Conservation (phyloP, 176 grass and related monocot species). For the Carex kokanica region DNA sequence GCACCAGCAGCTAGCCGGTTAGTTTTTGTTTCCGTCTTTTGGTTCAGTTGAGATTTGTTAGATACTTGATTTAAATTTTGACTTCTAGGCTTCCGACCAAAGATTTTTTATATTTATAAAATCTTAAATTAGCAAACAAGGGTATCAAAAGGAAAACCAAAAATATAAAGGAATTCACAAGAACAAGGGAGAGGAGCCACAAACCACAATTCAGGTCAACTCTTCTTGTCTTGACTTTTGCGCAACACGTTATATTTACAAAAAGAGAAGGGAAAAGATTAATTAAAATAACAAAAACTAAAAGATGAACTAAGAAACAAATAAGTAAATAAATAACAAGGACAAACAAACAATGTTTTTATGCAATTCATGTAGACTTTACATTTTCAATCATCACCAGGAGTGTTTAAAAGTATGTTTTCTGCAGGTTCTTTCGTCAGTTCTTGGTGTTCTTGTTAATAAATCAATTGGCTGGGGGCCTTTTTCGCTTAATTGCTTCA, state of each 20-base stretch:
- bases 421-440: conserved; percentile 76
- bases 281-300: not conserved
- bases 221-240: not conserved
- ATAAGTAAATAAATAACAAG: not conserved
- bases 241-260: not conserved
- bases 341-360: not conserved
- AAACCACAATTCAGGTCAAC: not conserved
- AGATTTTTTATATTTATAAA: not conserved
- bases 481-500: conserved; percentile 82
- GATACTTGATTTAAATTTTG: not conserved
- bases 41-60: not conserved
- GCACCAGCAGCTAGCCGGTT: conserved; percentile 32
- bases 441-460: conserved; percentile 53
- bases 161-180: not conserved
- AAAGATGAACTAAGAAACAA: not conserved
- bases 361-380: not conserved
- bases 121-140: not conserved
- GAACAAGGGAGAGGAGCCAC: not conserved
- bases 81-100: not conserved
- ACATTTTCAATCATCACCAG: not conserved
- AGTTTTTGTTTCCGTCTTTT: not conserved
- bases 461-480: conserved; percentile 66
- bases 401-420: not conserved
- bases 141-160: not conserved
- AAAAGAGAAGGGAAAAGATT: not conserved